These are phyloP conservation scores for Cafeteria roenbergensis DNA, from an alignment of 108 stramenopile species.

Conservation along the genomic window DNA sequence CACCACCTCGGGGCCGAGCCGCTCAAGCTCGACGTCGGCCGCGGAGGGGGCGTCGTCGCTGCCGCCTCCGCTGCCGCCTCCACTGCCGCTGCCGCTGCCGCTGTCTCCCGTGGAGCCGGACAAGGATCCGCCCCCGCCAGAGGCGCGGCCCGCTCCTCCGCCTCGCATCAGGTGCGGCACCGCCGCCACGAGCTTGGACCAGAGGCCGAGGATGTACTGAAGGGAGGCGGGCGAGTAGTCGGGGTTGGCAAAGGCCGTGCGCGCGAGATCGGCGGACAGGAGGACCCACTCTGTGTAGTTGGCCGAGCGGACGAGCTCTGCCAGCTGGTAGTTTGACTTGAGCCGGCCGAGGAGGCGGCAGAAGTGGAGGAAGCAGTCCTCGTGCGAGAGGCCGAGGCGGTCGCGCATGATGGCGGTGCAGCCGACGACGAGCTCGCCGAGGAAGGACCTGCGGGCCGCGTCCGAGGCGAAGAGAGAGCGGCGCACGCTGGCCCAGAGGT, in stretches of 20 bases:
- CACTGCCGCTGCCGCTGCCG: no score
- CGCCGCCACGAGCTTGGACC: slow-evolving; percentile 87
- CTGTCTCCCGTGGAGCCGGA: no score
- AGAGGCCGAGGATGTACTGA: slow-evolving; percentile 85
- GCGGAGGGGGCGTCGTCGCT: no score
- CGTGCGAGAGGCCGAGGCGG: slow-evolving; percentile 78
- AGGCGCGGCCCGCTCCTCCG: no score
- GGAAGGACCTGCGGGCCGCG: slow-evolving; percentile 74
- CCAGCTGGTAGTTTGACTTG: slow-evolving; percentile 90
- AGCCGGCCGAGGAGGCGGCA: slow-evolving; percentile 83
- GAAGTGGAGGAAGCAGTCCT: slow-evolving; percentile 84
- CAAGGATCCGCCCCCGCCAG: no score
- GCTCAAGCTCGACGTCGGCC: no score
- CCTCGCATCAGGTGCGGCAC: slow-evolving; percentile 92
- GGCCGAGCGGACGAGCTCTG: slow-evolving; percentile 75
- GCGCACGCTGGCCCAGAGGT: slow-evolving; percentile 50
- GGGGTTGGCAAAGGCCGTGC: slow-evolving; percentile 80
- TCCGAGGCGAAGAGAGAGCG: slow-evolving; percentile 82
- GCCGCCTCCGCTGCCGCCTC: no score
- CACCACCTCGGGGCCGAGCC: no score
- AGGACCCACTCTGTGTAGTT: slow-evolving; percentile 86
- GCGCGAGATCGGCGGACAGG: slow-evolving; percentile 72
- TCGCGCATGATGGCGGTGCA: slow-evolving; percentile 71
- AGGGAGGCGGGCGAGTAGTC: slow-evolving; percentile 84
- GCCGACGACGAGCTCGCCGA: slow-evolving; percentile 63